Percentiles rank a stretch among this genome's conserved stretches.
These are phyloP conservation scores for Odontarrhena argentea DNA, from an alignment of 345 rosid genomes.

Conservation along the genomic window DNA sequence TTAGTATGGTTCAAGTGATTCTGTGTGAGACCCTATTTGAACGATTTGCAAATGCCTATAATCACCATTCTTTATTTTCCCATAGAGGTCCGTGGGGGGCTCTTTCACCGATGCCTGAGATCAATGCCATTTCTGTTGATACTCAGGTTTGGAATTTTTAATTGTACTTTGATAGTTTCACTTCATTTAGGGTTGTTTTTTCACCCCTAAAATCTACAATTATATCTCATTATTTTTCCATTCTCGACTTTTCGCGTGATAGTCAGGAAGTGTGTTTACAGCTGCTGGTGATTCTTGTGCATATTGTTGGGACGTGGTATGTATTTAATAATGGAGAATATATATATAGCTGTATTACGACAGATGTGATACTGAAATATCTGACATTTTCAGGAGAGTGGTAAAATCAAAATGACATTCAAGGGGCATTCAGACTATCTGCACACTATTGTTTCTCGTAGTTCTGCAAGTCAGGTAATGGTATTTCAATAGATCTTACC, in stretches of 20 bases:
- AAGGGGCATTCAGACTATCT: constrained; percentile 89
- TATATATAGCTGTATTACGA: not conserved
- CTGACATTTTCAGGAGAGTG: constrained; percentile 68
- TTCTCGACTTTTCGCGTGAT: constrained; percentile 17
- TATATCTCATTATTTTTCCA: constrained; percentile 1
- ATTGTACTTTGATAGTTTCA: constrained; percentile 1
- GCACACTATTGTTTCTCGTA: constrained; percentile 75
- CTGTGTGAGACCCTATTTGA: constrained; percentile 8
- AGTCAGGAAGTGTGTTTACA: constrained; percentile 79
- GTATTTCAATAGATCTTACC: not conserved
- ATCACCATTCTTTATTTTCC: constrained; percentile 17
- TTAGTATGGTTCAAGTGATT: not conserved
- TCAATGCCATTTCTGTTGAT: constrained; percentile 78
- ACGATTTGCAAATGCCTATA: constrained; percentile 19
- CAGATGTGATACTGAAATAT: constrained; percentile 3
- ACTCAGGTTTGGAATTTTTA: constrained; percentile 51
- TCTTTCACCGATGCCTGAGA: constrained; percentile 90
- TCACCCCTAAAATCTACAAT: not conserved
- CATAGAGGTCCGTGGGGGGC: constrained; percentile 97
- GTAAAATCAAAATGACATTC: constrained; percentile 72
- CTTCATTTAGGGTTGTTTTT: constrained; percentile 10
- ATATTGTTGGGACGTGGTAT: constrained; percentile 98
- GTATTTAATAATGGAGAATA: constrained; percentile 46
- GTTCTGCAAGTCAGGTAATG: constrained; percentile 75
- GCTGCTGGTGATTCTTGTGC: constrained; percentile 96